Evolutionary conservation across 1,284 basidiomycete species (phyloP).

Genomic region (Apiotrichum veenhuisii): DNA sequence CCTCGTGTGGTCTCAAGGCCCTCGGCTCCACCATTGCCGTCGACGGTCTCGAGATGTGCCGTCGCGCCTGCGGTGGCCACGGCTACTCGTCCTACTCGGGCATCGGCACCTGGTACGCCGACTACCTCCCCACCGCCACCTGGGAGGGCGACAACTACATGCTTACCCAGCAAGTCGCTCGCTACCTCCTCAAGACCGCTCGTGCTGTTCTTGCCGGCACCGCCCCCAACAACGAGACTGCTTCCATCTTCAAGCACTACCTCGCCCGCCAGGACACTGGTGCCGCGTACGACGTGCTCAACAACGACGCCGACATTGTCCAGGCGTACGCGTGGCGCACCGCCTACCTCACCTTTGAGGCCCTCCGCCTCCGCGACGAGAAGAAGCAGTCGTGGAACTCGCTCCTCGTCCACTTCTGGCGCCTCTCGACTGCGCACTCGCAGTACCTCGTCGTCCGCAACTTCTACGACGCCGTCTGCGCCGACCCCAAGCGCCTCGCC

Average conservation of each 20-base stretch:
- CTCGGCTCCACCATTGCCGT: conserved; percentile 52
- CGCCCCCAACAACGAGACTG: conserved; percentile 55
- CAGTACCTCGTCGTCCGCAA: conserved; percentile 23
- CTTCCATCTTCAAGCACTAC: conserved; percentile 44
- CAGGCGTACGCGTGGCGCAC: conserved; percentile 53
- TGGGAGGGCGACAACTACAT: conserved; percentile 60
- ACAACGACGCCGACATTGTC: conserved; percentile 55
- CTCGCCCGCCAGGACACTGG: conserved; percentile 50
- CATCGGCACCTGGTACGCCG: conserved; percentile 55
- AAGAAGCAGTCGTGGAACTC: conserved; percentile 40
- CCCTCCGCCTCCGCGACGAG: conserved; percentile 45
- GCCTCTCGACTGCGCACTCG: conserved; percentile 22
- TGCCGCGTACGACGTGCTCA: conserved; percentile 37
- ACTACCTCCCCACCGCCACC: conserved; percentile 55
- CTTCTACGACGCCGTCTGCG: conserved; percentile 19
- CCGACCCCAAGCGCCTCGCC: conserved; percentile 9
- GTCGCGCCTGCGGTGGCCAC: conserved; percentile 57
- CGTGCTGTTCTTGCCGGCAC: conserved; percentile 56
- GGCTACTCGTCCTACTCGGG: conserved; percentile 58
- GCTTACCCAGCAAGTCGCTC: conserved; percentile 55
- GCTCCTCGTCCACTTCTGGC: conserved; percentile 23
- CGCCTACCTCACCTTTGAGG: conserved; percentile 41
- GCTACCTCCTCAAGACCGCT: conserved; percentile 54
- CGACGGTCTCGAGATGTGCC: conserved; percentile 54
- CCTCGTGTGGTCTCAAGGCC: conserved; percentile 18